A percentile compares a stretch with the other conserved stretches of the same genome.
These are phyloP conservation scores for Arachnopeziza araneosa DNA, from an alignment of 2,329 filamentous ascomycete species.

Conservation along the genomic window DNA sequence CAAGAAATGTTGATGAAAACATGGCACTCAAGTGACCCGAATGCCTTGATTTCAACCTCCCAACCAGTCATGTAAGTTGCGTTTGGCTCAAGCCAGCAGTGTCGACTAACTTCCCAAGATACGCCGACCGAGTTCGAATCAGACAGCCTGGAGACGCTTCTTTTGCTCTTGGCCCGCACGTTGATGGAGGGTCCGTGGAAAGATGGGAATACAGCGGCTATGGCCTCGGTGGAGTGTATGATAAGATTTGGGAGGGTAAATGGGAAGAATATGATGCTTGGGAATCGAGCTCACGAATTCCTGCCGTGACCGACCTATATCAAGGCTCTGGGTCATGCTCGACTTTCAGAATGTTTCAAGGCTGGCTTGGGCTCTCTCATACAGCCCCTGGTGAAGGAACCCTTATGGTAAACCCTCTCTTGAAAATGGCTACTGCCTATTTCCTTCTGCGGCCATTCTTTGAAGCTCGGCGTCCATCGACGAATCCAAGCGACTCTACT, in stretches of 20 bases:
- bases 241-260: slow-evolving; percentile 62
- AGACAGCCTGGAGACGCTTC: slow-evolving; percentile 63
- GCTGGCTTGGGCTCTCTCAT: slow-evolving; percentile 77
- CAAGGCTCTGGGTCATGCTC: slow-evolving; percentile 75
- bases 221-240: slow-evolving; percentile 62
- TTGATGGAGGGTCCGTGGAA: slow-evolving; percentile 70
- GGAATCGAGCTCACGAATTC: slow-evolving; percentile 65
- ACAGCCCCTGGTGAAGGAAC: slow-evolving; percentile 72
- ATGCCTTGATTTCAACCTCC: slow-evolving; percentile 40
- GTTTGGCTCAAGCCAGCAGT: background rate
- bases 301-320: slow-evolving; percentile 69
- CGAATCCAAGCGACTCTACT: slow-evolving; percentile 29
- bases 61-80: slow-evolving; percentile 45
- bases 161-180: slow-evolving; percentile 68
- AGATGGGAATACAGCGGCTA: slow-evolving; percentile 70
- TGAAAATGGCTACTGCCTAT: slow-evolving; percentile 73
- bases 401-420: slow-evolving; percentile 72
- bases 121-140: slow-evolving; percentile 62
- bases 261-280: slow-evolving; percentile 84
- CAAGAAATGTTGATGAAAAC: slow-evolving; percentile 56
- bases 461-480: slow-evolving; percentile 27
- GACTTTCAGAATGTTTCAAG: slow-evolving; percentile 85
- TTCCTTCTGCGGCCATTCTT: slow-evolving; percentile 83
- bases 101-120: slow-evolving; percentile 29
- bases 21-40: slow-evolving; percentile 46